Evolutionary conservation across 805 yeast species (phyloP).

Genomic region (Yamadazyma takamatsuzukensis): DNA sequence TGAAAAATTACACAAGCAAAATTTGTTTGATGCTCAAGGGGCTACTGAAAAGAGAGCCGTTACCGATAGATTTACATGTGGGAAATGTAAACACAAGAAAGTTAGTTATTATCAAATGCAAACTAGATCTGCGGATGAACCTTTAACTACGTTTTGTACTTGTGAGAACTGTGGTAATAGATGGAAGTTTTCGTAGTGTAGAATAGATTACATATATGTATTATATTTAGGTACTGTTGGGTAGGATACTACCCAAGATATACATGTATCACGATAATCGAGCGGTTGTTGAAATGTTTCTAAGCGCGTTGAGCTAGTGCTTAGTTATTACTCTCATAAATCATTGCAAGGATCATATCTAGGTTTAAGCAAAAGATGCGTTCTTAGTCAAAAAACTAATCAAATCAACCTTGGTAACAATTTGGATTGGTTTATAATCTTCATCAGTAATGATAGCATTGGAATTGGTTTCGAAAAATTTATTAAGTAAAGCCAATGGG

Average conservation of each 20-base stretch:
- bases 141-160: constrained; percentile 95
- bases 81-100: constrained; percentile 95
- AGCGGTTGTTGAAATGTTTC: too few species aligned
- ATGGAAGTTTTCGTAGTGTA: constrained; percentile 83
- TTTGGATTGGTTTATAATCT: constrained; percentile 69
- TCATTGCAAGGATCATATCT: too few species aligned
- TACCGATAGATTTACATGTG: constrained; percentile 95
- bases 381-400: constrained; percentile 50
- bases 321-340: too few species aligned
- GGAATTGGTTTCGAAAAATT: constrained; percentile 80
- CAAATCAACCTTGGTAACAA: constrained; percentile 81
- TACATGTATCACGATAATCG: too few species aligned
- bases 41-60: constrained; percentile 95
- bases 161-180: constrained; percentile 97
- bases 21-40: constrained; percentile 94
- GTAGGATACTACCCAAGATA: too few species aligned
- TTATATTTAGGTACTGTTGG: too few species aligned
- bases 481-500: constrained; percentile 62
- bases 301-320: too few species aligned
- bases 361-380: constrained; percentile 6
- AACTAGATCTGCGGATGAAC: constrained; percentile 98
- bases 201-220: constrained; percentile 2
- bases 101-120: constrained; percentile 97
- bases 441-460: constrained; percentile 77
- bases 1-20: constrained; percentile 81